Percentiles rank a stretch among this genome's conserved stretches.
phyloP scores from a whole-genome alignment of 2,329 filamentous ascomycete species.

The Botrytis medusae region DNA sequence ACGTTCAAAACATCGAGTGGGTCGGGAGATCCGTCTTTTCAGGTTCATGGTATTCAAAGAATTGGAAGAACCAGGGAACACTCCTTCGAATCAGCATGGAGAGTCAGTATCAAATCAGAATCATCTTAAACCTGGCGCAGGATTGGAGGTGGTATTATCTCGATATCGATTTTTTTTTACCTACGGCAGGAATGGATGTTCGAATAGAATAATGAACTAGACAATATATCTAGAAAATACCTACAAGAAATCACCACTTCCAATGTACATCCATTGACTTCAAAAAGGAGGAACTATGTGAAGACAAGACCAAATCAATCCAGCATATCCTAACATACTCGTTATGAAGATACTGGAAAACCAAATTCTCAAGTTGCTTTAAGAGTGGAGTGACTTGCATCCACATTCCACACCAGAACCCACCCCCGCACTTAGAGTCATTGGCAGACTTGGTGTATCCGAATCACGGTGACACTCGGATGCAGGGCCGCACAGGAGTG shows the following conservation, averaged over 20 bases:
- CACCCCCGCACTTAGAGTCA: too few species aligned
- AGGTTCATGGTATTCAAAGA: background rate
- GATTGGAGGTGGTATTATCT: too few species aligned
- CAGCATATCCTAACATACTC: background rate
- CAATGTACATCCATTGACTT: background rate
- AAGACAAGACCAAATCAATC: background rate
- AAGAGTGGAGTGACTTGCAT: background rate
- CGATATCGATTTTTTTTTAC: background rate
- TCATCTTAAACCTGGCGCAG: background rate
- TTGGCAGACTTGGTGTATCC: background rate
- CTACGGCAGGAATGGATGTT: background rate
- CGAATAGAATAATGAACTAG: too few species aligned
- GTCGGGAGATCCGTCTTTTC: background rate
- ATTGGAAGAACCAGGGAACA: background rate
- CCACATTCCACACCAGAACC: too few species aligned
- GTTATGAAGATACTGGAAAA: background rate
- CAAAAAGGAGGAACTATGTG: background rate
- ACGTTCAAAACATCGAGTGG: background rate
- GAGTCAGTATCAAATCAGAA: conserved; percentile 3
- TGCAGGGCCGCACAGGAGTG: background rate
- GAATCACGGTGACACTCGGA: background rate
- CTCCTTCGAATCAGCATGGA: background rate
- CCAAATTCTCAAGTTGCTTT: background rate
- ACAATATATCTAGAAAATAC: background rate
- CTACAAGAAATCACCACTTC: background rate